Evolutionary conservation across 192 early-diverging fungal species (phyloP).

Genomic region (Linnemannia schmuckeri): DNA sequence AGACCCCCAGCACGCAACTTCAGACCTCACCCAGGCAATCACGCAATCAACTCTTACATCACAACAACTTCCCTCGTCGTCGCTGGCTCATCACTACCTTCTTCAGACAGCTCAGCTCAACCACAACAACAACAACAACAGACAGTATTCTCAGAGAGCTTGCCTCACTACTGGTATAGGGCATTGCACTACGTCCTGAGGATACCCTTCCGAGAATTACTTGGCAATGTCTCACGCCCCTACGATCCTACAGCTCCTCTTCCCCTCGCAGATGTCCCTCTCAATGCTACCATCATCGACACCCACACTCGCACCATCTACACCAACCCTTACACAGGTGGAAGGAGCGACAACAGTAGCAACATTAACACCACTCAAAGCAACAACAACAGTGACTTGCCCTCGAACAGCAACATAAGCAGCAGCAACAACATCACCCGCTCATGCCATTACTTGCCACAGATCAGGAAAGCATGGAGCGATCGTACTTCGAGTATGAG

Average conservation of each 20-base stretch:
- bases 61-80: background rate
- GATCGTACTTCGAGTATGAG: conserved; percentile 38
- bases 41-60: conserved; percentile 6
- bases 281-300: conserved; percentile 16
- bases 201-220: conserved; percentile 48
- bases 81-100: background rate
- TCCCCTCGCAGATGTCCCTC: conserved; percentile 28
- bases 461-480: conserved; percentile 35
- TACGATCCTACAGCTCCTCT: conserved; percentile 33
- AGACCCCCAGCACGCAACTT: conserved; percentile 39
- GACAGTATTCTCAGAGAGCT: conserved; percentile 1
- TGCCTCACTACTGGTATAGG: conserved; percentile 32
- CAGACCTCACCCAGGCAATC: conserved; percentile 37
- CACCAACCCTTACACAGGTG: conserved; percentile 4
- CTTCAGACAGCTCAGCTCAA: background rate
- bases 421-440: background rate
- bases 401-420: background rate
- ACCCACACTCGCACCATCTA: background rate
- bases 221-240: conserved; percentile 34
- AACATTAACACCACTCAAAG: background rate
- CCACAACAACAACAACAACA: background rate
- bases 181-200: conserved; percentile 33
- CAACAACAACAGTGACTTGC: background rate
- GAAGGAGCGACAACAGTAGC: background rate
- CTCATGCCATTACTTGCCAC: conserved; percentile 22